These are phyloP conservation scores for Aspergillus bertholletiae DNA, from an alignment of 495 filamentous ascomycete genomes.

Conservation along the genomic window DNA sequence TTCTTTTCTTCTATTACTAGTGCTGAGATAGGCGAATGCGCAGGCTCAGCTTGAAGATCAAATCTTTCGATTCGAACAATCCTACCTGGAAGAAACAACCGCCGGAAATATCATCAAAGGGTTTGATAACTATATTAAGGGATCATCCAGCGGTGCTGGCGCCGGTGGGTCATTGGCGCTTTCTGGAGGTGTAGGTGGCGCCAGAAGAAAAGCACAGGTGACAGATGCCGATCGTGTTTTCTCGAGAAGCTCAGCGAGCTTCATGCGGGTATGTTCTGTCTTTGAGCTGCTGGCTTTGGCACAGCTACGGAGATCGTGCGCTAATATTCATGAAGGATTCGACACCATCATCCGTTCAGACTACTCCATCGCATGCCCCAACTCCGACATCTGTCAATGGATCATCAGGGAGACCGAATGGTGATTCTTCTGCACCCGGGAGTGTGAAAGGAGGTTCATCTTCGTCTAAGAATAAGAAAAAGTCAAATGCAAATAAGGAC, in stretches of 20 bases:
- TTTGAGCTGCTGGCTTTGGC: neutral
- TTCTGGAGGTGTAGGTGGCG: conserved; percentile 24
- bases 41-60: conserved; percentile 71
- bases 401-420: conserved; percentile 28
- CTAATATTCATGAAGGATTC: conserved; percentile 34
- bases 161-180: conserved; percentile 44
- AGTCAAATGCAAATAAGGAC: conserved; percentile 30
- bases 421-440: conserved; percentile 22
- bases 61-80: conserved; percentile 78
- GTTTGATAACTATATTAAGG: conserved; percentile 97
- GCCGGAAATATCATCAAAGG: conserved; percentile 94
- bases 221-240: conserved; percentile 51
- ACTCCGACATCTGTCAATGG: conserved; percentile 45
- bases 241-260: conserved; percentile 48
- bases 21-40: too few species aligned
- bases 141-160: conserved; percentile 45
- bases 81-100: conserved; percentile 87
- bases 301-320: neutral
- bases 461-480: conserved; percentile 48
- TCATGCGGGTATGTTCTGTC: conserved; percentile 41
- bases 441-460: conserved; percentile 22
- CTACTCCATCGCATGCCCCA: conserved; percentile 48
- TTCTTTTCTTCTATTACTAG: neutral
- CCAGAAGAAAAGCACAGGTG: conserved; percentile 45
- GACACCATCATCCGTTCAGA: conserved; percentile 45